Evolutionary conservation across 306 rosid species (phyloP), one percentile per base, ranked within the genome.

Genomic region (Crotalaria pallida): DNA sequence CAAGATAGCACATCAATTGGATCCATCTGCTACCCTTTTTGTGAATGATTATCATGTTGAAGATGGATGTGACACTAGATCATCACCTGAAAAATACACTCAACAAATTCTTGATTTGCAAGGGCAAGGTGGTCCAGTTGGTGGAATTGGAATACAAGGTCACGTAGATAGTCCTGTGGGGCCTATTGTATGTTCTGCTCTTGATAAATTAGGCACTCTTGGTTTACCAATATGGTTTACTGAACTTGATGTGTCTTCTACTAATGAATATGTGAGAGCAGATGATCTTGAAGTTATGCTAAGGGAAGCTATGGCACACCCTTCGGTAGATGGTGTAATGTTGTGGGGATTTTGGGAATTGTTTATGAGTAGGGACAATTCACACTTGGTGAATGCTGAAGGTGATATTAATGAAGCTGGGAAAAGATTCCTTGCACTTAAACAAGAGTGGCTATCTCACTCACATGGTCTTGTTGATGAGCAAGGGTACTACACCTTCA

Each of bases 331-430:
- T 2, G 97, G 97, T 34, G 65, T 95, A 22, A 86, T 89, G 88
- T 66, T 95, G 3, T 89, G 97, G 97, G 99, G 97, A 58, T 95
- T 89, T 43, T 89, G 99, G 99, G 96, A 95, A 76, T 55, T 95
- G 71, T 89, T 91, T 50, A 89, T 91, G 97, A 83, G 96, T 59
- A 44, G 99, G 49, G 79, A 84, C 8, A 80, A 87, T 58, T 75
- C 96, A 0, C 96, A 91, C 72, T 78, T 95, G 56, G 96, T 89
- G 72, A 68, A 87, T 67, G 92, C 97, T 17, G 97, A 94, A 78
- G 99, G 99, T 4, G 97, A 86, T 1, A 4, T 95, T 16, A 91
- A 95, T 4, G 88, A 86, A 82, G 96, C 99, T 19, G 97, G 96
- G 4, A 83, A 79, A 50, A 84, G 95, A 16, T 87, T 65, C 75